Base-by-base conservation (phyloP, 202 grass and related monocot genomes). In the Schoenoplectus tabernaemontani region DNA sequence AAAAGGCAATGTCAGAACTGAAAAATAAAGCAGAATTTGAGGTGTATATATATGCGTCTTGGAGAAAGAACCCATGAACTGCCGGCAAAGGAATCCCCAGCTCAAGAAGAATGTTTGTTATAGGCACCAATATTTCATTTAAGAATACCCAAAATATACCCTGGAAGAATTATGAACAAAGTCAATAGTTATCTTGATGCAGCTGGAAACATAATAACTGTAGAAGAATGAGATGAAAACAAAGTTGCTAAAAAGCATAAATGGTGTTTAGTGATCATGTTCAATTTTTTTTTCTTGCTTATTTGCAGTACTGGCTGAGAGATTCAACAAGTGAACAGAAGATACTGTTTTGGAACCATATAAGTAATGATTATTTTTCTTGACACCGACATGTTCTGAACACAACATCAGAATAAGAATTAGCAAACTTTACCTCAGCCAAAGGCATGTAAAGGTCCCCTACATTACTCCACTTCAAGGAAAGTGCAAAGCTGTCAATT, bases 361-460 rank as follows among this genome's bases (percentile, higher is more conserved):
- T 3, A 24, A 47, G 20, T 48, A 71, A 71, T 28, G 42, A 47
- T 48, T 43, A 73, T 23, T 50, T 67, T 48, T 7, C 5, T 51
- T 72, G 43, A 23, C 43, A 50, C 43, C 26, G 23, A 10, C 51
- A 32, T 34, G 26, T 53, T 74, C 69, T n/a, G 43, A 53, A 53
- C 12, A 74, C 44, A 74, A 71, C 11, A 5, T 26, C 15, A 54
- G 15, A 74, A 51, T n/a, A 53, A 32, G 46, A 34, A 26, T 33
- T 32, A 34, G 47, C 44, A 33, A 56, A 34, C 7, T 64, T 34
- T 84, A 98, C 95, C 91, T 94, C 89, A 81, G 91, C 93, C 82
- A 92, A 90, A 83, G 85, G 91, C 87, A 94, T 91, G 81, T 98
- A 85, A 39, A 98, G 87, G 82, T 92, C 88, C 4, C 95, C 95